Conservation (phyloP, 768 basidiomycete species). For the Pulveroboletus sp. region DNA sequence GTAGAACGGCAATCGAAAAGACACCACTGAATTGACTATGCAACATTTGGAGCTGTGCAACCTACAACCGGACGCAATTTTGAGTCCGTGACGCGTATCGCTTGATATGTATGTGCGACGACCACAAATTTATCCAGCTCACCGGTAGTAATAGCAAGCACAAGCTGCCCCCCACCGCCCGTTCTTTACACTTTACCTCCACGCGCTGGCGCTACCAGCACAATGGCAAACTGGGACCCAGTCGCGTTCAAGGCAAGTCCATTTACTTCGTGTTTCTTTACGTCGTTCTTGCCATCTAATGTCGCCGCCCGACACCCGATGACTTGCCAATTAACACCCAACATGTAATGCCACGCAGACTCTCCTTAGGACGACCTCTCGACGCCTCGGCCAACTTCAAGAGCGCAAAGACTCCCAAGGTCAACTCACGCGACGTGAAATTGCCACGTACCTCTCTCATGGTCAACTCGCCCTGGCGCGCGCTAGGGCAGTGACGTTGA, state of each 20-base stretch:
- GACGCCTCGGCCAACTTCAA: conserved; percentile 64
- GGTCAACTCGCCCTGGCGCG: conserved; percentile 60
- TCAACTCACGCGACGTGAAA: conserved; percentile 59
- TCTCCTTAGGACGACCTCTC: conserved; percentile 58
- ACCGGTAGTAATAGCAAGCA: neutral
- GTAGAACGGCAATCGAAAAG: neutral
- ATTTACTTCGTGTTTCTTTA: neutral
- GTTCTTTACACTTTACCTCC: neutral
- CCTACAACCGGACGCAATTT: neutral
- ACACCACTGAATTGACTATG: no score
- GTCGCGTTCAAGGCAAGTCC: conserved; percentile 28
- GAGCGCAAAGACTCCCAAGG: conserved; percentile 63
- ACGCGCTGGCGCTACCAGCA: neutral
- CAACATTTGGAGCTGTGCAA: no score
- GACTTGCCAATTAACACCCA: neutral
- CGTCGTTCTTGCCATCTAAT: neutral
- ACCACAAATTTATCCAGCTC: neutral
- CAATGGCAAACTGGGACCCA: conserved; percentile 30
- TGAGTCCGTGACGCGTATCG: neutral
- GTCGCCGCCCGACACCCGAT: neutral
- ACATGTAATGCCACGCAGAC: conserved; percentile 35
- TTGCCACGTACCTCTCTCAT: conserved; percentile 60
- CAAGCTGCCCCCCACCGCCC: neutral
- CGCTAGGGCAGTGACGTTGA: conserved; percentile 64
- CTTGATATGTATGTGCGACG: neutral